phyloP scores from a whole-genome alignment of 2,329 filamentous ascomycete genomes.

The Myriosclerotinia curreyana region DNA sequence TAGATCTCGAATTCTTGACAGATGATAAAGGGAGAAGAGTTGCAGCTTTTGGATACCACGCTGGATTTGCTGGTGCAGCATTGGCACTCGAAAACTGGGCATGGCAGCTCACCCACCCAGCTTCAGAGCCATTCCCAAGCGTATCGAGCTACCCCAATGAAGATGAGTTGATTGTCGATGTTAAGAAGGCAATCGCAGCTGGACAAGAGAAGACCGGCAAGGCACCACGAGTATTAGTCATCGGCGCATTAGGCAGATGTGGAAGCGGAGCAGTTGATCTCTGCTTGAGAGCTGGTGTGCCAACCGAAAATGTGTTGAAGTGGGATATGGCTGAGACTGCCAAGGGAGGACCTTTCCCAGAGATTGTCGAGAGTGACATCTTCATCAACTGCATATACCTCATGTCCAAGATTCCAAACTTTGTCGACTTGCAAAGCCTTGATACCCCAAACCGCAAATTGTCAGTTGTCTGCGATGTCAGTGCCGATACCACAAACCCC shows the following conservation, averaged over 20 bases:
- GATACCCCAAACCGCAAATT: conserved; percentile 67
- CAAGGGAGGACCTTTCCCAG: conserved; percentile 67
- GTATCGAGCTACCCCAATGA: conserved; percentile 72
- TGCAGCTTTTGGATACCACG: conserved; percentile 61
- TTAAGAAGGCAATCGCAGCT: conserved; percentile 66
- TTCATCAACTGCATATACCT: conserved; percentile 93
- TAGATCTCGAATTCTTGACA: conserved; percentile 83
- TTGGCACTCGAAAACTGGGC: conserved; percentile 79
- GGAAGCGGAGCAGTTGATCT: conserved; percentile 81
- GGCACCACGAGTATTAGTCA: conserved; percentile 73
- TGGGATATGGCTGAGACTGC: conserved; percentile 78
- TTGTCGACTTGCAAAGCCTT: conserved; percentile 70
- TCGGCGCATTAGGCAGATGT: conserved; percentile 81
- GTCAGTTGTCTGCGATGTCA: conserved; percentile 77
- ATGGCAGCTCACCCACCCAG: conserved; percentile 71
- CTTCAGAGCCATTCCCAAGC: conserved; percentile 62
- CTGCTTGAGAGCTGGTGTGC: conserved; percentile 70
- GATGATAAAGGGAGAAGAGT: conserved; percentile 69
- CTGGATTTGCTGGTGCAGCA: conserved; percentile 70
- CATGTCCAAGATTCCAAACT: conserved; percentile 72
- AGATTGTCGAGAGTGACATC: conserved; percentile 72
- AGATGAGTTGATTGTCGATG: conserved; percentile 65
- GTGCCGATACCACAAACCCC: conserved; percentile 70
- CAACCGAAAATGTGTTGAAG: conserved; percentile 62
- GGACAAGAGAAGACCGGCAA: conserved; percentile 65